Conservation (phyloP, 2,329 filamentous ascomycete species). For the Epichloe sylvatica region DNA sequence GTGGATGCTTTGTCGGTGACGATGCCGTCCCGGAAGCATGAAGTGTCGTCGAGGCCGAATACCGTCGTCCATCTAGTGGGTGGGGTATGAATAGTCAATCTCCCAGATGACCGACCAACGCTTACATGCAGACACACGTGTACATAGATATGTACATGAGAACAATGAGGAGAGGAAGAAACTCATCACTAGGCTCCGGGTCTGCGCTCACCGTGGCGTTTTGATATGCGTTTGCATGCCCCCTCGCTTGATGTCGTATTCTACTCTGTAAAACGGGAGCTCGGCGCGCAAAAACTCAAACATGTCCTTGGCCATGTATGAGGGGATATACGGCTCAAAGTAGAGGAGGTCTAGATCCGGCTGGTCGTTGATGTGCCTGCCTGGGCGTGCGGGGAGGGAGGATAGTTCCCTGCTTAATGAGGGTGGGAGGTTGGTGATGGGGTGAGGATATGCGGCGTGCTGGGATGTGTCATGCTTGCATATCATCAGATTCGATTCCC, state of each 20-base stretch:
- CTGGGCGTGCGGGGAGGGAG: constrained; percentile 37
- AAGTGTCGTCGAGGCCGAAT: constrained; percentile 48
- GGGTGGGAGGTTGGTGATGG: constrained; percentile 30
- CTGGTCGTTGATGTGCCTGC: constrained; percentile 47
- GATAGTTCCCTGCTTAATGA: constrained; percentile 25
- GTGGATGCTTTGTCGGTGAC: constrained; percentile 31
- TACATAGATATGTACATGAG: not conserved
- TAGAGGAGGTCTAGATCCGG: constrained; percentile 60
- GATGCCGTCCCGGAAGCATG: constrained; percentile 35
- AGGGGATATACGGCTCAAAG: constrained; percentile 58
- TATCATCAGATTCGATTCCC: not conserved
- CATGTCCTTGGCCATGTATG: constrained; percentile 38
- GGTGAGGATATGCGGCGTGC: constrained; percentile 36
- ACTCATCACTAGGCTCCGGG: too few species aligned
- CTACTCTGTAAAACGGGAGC: constrained; percentile 62
- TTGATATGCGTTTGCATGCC: constrained; percentile 46
- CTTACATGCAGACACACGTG: not conserved
- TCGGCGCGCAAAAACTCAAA: constrained; percentile 60
- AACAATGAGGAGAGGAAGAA: too few species aligned
- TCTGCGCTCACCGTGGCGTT: constrained; percentile 29
- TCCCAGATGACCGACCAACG: too few species aligned
- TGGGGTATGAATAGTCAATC: not conserved
- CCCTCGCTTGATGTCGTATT: constrained; percentile 59
- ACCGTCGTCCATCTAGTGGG: constrained; percentile 35
- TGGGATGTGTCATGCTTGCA: constrained; percentile 10